Conservation (phyloP, 2,329 filamentous ascomycete genomes). For the Aspergillus sp. region DNA sequence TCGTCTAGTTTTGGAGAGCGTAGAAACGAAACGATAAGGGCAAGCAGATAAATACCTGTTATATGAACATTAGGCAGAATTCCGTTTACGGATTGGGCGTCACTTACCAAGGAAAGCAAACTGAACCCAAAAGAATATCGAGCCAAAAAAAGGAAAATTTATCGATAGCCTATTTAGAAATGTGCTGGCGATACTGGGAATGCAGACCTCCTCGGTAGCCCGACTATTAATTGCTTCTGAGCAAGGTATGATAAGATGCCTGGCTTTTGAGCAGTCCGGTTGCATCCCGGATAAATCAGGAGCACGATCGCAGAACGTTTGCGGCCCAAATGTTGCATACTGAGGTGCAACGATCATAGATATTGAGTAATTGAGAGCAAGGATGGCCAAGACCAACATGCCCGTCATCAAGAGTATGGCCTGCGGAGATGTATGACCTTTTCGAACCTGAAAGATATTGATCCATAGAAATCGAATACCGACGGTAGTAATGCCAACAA, state of each 20-base stretch:
- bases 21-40: conserved; percentile 77
- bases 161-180: conserved; percentile 90
- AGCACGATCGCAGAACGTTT: conserved; percentile 84
- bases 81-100: background rate
- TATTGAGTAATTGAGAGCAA: conserved; percentile 90
- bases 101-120: conserved; percentile 74
- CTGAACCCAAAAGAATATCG: conserved; percentile 93
- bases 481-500: conserved; percentile 80
- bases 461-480: conserved; percentile 98
- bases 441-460: conserved; percentile 85
- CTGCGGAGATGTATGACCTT: conserved; percentile 85
- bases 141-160: conserved; percentile 93
- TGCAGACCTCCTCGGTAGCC: conserved; percentile 80
- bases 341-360: conserved; percentile 94
- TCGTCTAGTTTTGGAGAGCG: conserved; percentile 75
- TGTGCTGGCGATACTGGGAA: conserved; percentile 84
- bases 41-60: conserved; percentile 69
- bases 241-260: conserved; percentile 74
- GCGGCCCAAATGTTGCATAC: conserved; percentile 90
- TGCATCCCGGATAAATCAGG: conserved; percentile 62
- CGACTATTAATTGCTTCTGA: conserved; percentile 71
- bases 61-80: background rate
- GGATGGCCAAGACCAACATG: conserved; percentile 81
- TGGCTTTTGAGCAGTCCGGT: conserved; percentile 69
- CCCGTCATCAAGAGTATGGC: conserved; percentile 88